Base-by-base conservation (phyloP, 441 rosid species). In the Pelargonium myrrhifolium region DNA sequence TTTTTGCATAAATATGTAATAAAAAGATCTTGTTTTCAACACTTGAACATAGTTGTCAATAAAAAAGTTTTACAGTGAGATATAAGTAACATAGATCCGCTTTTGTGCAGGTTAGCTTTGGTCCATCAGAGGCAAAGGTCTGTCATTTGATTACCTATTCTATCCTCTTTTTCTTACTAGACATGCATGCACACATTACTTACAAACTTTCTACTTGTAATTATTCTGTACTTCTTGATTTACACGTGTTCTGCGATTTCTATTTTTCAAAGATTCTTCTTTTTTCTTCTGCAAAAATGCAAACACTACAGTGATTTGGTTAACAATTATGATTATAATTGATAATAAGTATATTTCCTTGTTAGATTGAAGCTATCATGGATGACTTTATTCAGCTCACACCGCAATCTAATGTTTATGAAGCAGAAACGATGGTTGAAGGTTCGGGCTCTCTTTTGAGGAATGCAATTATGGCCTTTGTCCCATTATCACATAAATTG, bases 121-220 rank as follows among this genome's bases (percentile, higher is more conserved):
- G 98, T 56, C 97, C 81, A 76, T 78, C 97, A n/a, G 97, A 93
- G 80, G 98, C 97, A 65, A 93, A 93, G 96, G 96, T 93, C 66
- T 58, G 96, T 77, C 67, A 24, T 39, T 45, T 59, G 64, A 39
- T 39, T 39, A 39, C 42, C 2, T 1, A 39, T 63, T 40, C 61
- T 67, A 18, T n/a, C 9, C 60, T 69, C 17, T 73, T 43, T 35
- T 69, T n/a, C 55, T 47, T 58, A 10, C 20, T 53, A 22, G 22
- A 22, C 71, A 51, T 69, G 59, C 21, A 43, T 66, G 69, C 55
- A 0, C 9, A 42, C 26, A 42, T 47, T 21, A 58, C 68, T 61
- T 62, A 47, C 59, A 62, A 26, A 60, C 6, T 22, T 60, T 60
- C 24, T 26, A 11, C 39, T 22, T 70, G 56, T 31, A 55, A 17